Conservation (phyloP, 2,329 filamentous ascomycete species). For the Colletotrichum cordylinicola region DNA sequence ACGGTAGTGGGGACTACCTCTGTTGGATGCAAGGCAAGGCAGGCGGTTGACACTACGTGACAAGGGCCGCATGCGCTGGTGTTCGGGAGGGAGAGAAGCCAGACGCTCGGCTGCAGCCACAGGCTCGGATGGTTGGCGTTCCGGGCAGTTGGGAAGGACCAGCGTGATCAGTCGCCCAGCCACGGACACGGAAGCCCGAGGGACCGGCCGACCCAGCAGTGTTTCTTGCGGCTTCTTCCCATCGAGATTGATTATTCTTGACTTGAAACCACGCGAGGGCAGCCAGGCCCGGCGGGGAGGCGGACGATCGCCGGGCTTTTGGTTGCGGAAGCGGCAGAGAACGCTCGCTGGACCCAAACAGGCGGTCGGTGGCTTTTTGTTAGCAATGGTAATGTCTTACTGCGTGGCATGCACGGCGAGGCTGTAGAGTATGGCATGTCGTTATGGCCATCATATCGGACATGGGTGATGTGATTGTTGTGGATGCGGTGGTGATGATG, state of each 20-base stretch:
- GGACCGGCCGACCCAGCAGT: constrained; percentile 5
- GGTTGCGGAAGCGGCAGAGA: neutral
- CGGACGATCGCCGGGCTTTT: neutral
- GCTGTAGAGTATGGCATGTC: neutral
- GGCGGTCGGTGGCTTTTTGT: neutral
- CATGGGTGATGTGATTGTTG: neutral
- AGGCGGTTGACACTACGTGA: neutral
- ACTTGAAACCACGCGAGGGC: neutral
- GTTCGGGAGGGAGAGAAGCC: constrained; percentile 19
- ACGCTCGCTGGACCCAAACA: neutral
- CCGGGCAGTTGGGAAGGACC: constrained; percentile 18
- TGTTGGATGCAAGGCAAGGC: neutral
- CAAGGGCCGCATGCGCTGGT: neutral
- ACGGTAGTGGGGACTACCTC: neutral
- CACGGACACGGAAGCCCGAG: constrained; percentile 16
- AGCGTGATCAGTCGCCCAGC: constrained; percentile 11
- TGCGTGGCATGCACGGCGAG: neutral
- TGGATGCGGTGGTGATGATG: neutral
- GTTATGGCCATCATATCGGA: neutral
- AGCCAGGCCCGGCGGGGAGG: neutral
- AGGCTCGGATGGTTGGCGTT: constrained; percentile 20
- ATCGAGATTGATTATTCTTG: neutral
- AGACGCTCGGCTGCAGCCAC: constrained; percentile 22
- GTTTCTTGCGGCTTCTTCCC: neutral
- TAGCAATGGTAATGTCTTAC: neutral